Conservation (phyloP, 768 basidiomycete genomes). For the Naganishia friedmannii region DNA sequence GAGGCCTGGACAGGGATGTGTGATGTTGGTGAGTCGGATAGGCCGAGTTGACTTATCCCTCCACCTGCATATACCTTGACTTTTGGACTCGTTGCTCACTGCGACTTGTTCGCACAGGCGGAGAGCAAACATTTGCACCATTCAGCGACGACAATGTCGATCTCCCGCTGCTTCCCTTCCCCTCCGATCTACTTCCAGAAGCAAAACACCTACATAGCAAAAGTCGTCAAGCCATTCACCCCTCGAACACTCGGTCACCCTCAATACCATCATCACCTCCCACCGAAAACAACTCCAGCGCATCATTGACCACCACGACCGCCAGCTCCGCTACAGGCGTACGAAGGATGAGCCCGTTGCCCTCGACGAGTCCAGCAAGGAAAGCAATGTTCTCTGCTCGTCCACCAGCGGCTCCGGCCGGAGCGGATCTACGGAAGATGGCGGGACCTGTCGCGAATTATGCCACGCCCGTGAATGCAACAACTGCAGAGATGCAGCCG, state of each 20-base stretch:
- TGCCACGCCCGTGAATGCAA: background rate
- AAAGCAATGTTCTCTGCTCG: constrained; percentile 14
- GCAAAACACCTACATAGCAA: constrained; percentile 8
- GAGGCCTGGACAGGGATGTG: constrained; percentile 49
- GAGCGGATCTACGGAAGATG: background rate
- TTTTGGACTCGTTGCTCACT: background rate
- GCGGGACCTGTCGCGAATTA: background rate
- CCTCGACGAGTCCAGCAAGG: constrained; percentile 13
- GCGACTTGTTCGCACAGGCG: constrained; percentile 6
- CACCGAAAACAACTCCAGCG: constrained; percentile 18
- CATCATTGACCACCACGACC: constrained; percentile 13
- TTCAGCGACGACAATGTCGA: constrained; percentile 25
- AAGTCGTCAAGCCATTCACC: background rate
- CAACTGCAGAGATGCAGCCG: background rate
- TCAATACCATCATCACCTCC: constrained; percentile 25
- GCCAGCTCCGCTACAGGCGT: background rate
- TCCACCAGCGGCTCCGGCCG: background rate
- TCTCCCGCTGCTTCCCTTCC: constrained; percentile 30
- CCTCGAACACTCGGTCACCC: constrained; percentile 5
- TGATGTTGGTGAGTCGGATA: constrained; percentile 44
- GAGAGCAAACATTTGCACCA: constrained; percentile 13
- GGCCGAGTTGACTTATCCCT: background rate
- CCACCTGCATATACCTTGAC: background rate
- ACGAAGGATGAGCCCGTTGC: constrained; percentile 23
- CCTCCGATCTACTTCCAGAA: constrained; percentile 29